phyloP scores from a whole-genome alignment of 345 rosid species.

The Hibiscus trionum region DNA sequence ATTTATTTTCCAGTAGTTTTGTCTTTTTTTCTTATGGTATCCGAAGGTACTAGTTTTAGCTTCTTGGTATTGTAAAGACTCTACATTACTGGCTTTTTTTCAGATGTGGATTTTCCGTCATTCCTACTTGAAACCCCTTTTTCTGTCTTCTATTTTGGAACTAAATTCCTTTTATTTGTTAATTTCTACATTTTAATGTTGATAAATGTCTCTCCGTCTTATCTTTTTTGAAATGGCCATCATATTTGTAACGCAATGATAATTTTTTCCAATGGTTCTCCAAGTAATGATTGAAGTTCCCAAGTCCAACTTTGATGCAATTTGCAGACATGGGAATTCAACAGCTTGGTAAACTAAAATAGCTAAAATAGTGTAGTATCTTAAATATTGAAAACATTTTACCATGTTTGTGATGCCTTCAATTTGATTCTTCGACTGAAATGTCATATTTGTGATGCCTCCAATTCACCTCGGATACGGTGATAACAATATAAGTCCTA shows the following conservation, averaged over 20 bases:
- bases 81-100: neutral
- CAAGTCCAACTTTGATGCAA: no score
- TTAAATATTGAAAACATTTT: neutral
- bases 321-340: neutral
- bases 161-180: neutral
- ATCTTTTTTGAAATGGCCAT: neutral
- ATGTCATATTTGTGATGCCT: neutral
- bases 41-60: neutral
- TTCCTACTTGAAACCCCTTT: neutral
- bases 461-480: neutral
- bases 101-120: neutral
- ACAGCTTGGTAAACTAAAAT: neutral
- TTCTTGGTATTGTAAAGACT: neutral
- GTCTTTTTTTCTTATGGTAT: neutral
- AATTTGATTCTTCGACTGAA: neutral
- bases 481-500: neutral
- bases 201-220: neutral
- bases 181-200: neutral
- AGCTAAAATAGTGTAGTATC: neutral
- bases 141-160: neutral
- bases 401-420: neutral
- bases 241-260: neutral
- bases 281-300: neutral
- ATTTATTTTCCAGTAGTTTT: neutral
- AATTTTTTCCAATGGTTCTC: neutral